phyloP scores from a whole-genome alignment of 1,284 basidiomycete genomes.

The Nidula niveotomentosa region DNA sequence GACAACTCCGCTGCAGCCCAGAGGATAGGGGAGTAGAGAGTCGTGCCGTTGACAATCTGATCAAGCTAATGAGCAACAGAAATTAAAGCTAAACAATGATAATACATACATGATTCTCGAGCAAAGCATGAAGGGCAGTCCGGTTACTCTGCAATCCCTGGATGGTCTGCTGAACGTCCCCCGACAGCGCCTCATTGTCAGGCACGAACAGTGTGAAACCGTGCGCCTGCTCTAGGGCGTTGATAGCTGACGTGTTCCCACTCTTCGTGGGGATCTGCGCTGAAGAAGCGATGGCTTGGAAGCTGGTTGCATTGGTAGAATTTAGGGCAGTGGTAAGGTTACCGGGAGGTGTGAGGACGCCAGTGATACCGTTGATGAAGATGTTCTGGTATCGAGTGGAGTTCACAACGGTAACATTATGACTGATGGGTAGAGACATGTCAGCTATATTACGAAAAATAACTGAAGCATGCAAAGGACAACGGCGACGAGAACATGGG shows the following conservation, averaged over 20 bases:
- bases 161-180: constrained; percentile 23
- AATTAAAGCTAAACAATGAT: background rate
- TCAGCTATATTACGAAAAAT: no score
- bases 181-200: constrained; percentile 47
- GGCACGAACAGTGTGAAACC: constrained; percentile 78
- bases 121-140: constrained; percentile 43
- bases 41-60: constrained; percentile 68
- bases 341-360: constrained; percentile 54
- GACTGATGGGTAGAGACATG: constrained; percentile 18
- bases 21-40: constrained; percentile 52
- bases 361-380: constrained; percentile 50
- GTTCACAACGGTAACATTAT: constrained; percentile 46
- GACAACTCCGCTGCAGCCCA: background rate
- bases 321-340: constrained; percentile 43
- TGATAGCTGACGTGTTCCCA: constrained; percentile 32
- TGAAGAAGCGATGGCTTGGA: constrained; percentile 23
- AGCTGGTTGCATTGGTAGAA: constrained; percentile 38
- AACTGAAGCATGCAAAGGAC: no score
- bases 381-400: constrained; percentile 44
- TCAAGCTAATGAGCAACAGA: constrained; percentile 1
- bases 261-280: constrained; percentile 16
- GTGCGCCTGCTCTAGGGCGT: constrained; percentile 33
- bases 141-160: constrained; percentile 39
- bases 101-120: constrained; percentile 61
- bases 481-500: background rate